Base-by-base conservation (phyloP, 768 basidiomycete species). In the Tricholoma bakamatsutake region DNA sequence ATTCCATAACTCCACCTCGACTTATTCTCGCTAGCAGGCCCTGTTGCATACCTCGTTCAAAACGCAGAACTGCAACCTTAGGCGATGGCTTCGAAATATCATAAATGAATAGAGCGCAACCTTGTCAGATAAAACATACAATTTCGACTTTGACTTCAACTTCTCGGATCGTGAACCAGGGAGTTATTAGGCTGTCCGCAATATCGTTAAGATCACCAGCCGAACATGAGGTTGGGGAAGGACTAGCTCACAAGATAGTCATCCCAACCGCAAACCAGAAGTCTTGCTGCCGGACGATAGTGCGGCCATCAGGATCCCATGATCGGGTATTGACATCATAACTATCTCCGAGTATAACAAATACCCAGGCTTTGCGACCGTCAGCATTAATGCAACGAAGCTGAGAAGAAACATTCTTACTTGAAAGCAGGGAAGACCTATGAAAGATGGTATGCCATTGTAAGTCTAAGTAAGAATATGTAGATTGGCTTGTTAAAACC, bases 11-110 rank as follows among this genome's bases (percentile, higher is more conserved):
- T 40, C 83, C 77, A 62, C 80, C 80, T 67, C 88, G 86, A 68
- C 86, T 86, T 67, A 92, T 82, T 64, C 90, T 84, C 63, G 87
- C 82, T 48, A 91, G 75, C 52, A 92, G 72, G 49, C 90, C 88
- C 65, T 91, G 90, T 66, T 91, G 89, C 87, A 92, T 91, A 30
- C 90, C 90, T 58, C 89, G 83, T 70, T 88, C 79, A 63, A 90
- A 90, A 48, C 88, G 85, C 59, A 92, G 74, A 46, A 92, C 74
- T 5, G 84, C 88, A 11, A 89, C 89, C 66, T 90, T 91, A 11
- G 85, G 82, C 43, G 90, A 91, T 42, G 90, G 88, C 88, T 90
- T 53, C 0, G 17, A 21, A 6, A 27, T 33, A 47, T 37, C 62
- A 34, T 35, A n/a, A 35, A 48, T 17, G 39, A 49, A 21, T 34